phyloP scores from a whole-genome alignment of 805 yeast species.

The Saccharomycopsis vini region DNA sequence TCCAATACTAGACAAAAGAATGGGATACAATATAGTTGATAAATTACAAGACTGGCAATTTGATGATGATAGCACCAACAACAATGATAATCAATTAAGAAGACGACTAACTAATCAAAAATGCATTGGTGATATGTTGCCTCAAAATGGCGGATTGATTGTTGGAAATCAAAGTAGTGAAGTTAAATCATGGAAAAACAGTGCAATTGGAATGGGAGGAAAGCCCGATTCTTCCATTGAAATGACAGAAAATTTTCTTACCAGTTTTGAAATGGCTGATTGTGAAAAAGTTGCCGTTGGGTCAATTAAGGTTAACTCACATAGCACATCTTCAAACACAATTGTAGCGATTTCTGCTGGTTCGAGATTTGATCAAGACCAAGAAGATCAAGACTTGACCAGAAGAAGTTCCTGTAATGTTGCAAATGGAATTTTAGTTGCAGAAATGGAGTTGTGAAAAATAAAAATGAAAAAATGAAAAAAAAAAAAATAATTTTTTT shows the following conservation, averaged over 20 bases:
- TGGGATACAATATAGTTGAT: constrained; percentile 21
- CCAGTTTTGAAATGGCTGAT: neutral
- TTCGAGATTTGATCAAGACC: too few species aligned
- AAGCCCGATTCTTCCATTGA: neutral
- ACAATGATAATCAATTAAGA: neutral
- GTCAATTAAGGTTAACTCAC: neutral
- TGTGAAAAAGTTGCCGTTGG: neutral
- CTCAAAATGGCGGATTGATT: constrained; percentile 23
- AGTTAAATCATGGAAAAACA: constrained; percentile 8
- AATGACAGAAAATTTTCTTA: neutral
- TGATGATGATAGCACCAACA: neutral
- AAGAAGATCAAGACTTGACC: too few species aligned
- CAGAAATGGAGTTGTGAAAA: too few species aligned
- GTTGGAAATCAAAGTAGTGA: constrained; percentile 23
- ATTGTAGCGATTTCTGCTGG: neutral
- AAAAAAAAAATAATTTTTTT: too few species aligned
- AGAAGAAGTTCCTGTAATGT: too few species aligned
- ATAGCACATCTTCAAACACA: neutral
- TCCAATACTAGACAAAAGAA: constrained; percentile 29
- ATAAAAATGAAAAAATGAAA: too few species aligned
- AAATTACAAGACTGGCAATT: constrained; percentile 8
- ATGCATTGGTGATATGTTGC: constrained; percentile 21
- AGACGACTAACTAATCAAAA: constrained; percentile 20
- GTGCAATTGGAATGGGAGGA: constrained; percentile 9
- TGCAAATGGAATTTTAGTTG: too few species aligned